Conservation (phyloP, 2,329 filamentous ascomycete genomes). For the Colletotrichum sp. region DNA sequence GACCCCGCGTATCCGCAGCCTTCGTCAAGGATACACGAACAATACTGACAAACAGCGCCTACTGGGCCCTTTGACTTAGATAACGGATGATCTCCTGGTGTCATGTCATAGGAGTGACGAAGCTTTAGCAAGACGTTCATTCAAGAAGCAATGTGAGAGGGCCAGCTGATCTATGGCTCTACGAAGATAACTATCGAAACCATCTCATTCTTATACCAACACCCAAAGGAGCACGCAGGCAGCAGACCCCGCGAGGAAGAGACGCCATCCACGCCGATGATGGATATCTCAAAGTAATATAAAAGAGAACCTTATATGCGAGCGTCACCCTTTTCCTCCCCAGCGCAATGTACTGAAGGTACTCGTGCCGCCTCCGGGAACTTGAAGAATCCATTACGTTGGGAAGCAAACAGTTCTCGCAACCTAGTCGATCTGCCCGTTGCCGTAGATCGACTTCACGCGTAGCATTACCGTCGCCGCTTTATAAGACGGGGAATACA, state of each 20-base stretch:
- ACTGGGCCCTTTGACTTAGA: fast-evolving
- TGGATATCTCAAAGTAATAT: fast-evolving
- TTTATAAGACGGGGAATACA: too few relatives aligned
- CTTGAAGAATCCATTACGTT: fast-evolving
- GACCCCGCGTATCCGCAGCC: fast-evolving
- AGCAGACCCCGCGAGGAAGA: neutral
- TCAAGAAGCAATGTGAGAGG: neutral
- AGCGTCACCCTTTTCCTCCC: neutral
- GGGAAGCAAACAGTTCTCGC: neutral
- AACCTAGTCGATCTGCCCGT: fast-evolving
- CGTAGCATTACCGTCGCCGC: too few relatives aligned
- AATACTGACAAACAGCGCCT: neutral
- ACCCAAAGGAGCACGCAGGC: too few relatives aligned
- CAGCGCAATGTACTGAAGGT: too few relatives aligned
- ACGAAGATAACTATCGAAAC: fast-evolving
- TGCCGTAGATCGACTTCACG: neutral
- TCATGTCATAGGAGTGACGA: fast-evolving
- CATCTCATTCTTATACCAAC: neutral
- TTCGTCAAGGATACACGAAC: fast-evolving
- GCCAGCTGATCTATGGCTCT: neutral
- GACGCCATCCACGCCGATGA: fast-evolving
- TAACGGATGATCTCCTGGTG: neutral
- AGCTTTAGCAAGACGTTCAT: fast-evolving
- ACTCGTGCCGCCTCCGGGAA: too few relatives aligned
- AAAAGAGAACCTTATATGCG: neutral